A percentile compares a stretch with the other conserved stretches of the same genome.
These are phyloP conservation scores for Artemisia annua DNA, from an alignment of 129 eudicot genomes.

Conservation along the genomic window DNA sequence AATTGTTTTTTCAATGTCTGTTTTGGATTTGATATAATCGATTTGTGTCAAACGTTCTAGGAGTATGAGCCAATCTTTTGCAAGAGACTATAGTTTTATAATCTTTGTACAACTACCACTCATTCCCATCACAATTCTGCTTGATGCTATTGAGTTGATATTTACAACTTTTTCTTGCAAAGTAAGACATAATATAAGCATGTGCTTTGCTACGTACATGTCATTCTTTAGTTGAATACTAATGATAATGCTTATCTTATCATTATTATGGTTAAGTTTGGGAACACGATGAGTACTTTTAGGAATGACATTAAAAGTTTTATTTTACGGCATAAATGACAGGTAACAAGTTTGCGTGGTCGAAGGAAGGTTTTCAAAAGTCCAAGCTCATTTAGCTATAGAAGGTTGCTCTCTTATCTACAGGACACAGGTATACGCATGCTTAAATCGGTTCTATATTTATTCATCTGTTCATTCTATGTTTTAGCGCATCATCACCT, in stretches of 20 bases:
- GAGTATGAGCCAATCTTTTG: too few relatives aligned
- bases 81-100: too few relatives aligned
- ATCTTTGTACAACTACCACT: too few relatives aligned
- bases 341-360: constrained; percentile 40
- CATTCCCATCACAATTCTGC: too few relatives aligned
- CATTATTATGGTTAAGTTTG: background rate
- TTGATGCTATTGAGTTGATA: too few relatives aligned
- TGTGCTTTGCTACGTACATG: too few relatives aligned
- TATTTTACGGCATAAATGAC: background rate
- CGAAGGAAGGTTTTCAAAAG: constrained; percentile 53
- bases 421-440: constrained; percentile 38
- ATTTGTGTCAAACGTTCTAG: too few relatives aligned
- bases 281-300: background rate
- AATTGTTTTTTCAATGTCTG: too few relatives aligned
- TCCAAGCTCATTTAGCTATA: constrained; percentile 61
- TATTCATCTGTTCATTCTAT: background rate
- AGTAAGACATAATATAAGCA: too few relatives aligned
- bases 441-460: background rate
- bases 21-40: too few relatives aligned
- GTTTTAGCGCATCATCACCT: background rate
- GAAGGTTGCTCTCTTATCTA: constrained; percentile 68
- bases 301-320: background rate
- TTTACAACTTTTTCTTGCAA: too few relatives aligned
- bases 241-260: background rate
- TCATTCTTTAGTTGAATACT: too few relatives aligned